phyloP scores from a whole-genome alignment of 169 alveolate species.

The Cytauxzoon felis region DNA sequence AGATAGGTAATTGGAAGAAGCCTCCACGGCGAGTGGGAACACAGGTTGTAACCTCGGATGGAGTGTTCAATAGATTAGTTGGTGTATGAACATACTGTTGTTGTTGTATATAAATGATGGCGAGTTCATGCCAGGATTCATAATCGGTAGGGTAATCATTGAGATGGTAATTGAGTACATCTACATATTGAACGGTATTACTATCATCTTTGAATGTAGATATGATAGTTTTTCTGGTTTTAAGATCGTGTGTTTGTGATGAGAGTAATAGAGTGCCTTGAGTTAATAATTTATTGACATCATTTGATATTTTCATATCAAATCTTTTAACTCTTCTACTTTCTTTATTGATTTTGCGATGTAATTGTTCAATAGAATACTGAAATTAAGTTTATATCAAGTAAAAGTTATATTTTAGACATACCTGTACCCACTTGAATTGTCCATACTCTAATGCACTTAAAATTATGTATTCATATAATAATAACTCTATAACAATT shows the following conservation, averaged over 20 bases:
- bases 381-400: too few relatives aligned
- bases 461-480: not conserved
- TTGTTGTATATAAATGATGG: slow-evolving; percentile 30
- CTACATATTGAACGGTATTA: slow-evolving; percentile 35
- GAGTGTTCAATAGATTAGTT: not conserved
- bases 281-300: not conserved
- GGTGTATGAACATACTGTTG: slow-evolving; percentile 19
- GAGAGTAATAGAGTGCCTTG: not conserved
- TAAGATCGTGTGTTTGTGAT: not conserved
- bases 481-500: not conserved
- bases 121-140: slow-evolving; percentile 63
- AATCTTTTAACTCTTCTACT: too few relatives aligned
- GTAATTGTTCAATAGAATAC: too few relatives aligned
- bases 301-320: too few relatives aligned
- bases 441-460: not conserved
- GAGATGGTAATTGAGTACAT: slow-evolving; percentile 52
- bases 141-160: slow-evolving; percentile 51
- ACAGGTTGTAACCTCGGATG: not conserved
- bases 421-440: not conserved
- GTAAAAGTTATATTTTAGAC: too few relatives aligned
- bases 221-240: not conserved
- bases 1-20: not conserved
- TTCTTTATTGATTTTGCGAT: too few relatives aligned
- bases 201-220: not conserved
- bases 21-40: not conserved